These are phyloP conservation scores for Colletotrichum sp. DNA, from an alignment of 2,329 filamentous ascomycete species.

Conservation along the genomic window DNA sequence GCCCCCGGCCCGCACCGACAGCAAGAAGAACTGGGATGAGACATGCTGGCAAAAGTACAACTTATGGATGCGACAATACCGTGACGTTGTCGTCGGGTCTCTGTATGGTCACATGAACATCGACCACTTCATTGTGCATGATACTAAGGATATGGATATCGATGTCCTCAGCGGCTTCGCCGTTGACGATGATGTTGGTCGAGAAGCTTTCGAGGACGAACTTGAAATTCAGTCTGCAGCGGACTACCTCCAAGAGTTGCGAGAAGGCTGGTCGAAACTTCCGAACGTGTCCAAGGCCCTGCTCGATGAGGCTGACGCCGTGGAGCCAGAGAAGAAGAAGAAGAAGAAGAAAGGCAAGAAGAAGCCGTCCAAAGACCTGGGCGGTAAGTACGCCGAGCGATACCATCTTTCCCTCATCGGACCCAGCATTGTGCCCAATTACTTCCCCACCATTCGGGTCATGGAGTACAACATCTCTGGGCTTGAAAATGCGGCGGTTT, in stretches of 20 bases:
- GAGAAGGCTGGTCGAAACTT: slow-evolving; percentile 78
- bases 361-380: slow-evolving; percentile 64
- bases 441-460: slow-evolving; percentile 88
- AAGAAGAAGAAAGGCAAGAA: slow-evolving; percentile 52
- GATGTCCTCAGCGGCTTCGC: slow-evolving; percentile 40
- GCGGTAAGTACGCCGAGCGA: slow-evolving; percentile 82
- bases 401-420: slow-evolving; percentile 83
- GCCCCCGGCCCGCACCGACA: slow-evolving; percentile 83
- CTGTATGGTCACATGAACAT: slow-evolving; percentile 98
- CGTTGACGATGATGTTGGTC: slow-evolving; percentile 27
- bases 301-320: slow-evolving; percentile 18
- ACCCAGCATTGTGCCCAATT: slow-evolving; percentile 91
- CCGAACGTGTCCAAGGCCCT: slow-evolving; percentile 54
- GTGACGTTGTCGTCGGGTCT: slow-evolving; percentile 82
- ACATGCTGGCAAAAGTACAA: slow-evolving; percentile 98
- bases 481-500: slow-evolving; percentile 61
- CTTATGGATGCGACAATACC: slow-evolving; percentile 87
- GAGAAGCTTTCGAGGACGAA: slow-evolving; percentile 52
- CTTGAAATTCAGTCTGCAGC: slow-evolving; percentile 71
- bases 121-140: slow-evolving; percentile 94
- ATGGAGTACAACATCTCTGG: slow-evolving; percentile 91
- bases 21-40: slow-evolving; percentile 92
- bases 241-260: slow-evolving; percentile 80
- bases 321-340: slow-evolving; percentile 28
- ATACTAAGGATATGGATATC: slow-evolving; percentile 77